phyloP scores from a whole-genome alignment of 306 rosid genomes.

The Cucumis cinereus region DNA sequence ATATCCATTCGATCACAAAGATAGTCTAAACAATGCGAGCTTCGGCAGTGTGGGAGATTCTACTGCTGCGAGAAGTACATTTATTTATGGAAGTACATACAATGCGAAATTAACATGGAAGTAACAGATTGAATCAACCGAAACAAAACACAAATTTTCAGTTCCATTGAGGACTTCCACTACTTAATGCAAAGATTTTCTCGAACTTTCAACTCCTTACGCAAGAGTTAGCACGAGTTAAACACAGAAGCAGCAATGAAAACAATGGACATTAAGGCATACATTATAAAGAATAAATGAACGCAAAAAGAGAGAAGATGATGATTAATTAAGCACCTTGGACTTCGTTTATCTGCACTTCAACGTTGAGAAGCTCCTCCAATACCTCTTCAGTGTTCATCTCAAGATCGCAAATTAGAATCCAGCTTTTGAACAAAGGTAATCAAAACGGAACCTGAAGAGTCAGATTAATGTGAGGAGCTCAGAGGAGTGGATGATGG shows the following conservation, averaged over 20 bases:
- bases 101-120: neutral
- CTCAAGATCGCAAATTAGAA: neutral
- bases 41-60: neutral
- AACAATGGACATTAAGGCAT: neutral
- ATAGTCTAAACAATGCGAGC: neutral
- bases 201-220: neutral
- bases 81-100: too few relatives aligned
- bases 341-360: constrained; percentile 58
- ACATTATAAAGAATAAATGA: neutral
- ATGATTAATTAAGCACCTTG: constrained; percentile 37
- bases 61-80: neutral
- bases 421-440: neutral
- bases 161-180: neutral
- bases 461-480: neutral
- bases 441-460: neutral
- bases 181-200: neutral
- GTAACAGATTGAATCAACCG: neutral
- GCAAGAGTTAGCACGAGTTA: neutral
- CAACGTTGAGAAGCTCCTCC: constrained; percentile 57
- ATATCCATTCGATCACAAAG: neutral
- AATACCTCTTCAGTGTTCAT: constrained; percentile 52
- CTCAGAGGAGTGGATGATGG: neutral
- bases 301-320: neutral
- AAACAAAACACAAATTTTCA: neutral
- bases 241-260: neutral